Conservation (phyloP, 1,284 basidiomycete species). For the Peniophora sp. region DNA sequence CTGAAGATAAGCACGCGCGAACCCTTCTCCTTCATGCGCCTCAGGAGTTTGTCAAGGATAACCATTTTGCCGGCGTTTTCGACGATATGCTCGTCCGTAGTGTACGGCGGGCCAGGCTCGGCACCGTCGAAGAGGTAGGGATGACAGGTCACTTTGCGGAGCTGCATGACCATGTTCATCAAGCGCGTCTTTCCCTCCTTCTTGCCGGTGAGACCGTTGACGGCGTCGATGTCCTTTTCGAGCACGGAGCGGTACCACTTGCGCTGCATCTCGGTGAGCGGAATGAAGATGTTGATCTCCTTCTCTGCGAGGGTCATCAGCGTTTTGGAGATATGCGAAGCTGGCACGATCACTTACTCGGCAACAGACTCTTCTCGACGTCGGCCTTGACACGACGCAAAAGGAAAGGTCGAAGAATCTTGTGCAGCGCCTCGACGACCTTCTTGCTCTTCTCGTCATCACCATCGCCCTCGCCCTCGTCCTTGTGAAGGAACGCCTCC, state of each 20-base stretch:
- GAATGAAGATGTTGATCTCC: constrained; percentile 98
- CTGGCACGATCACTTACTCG: constrained; percentile 47
- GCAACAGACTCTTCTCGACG: constrained; percentile 93
- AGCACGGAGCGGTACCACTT: constrained; percentile 96
- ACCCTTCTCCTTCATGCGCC: constrained; percentile 86
- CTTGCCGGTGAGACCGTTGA: constrained; percentile 92
- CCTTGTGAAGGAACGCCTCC: constrained; percentile 75
- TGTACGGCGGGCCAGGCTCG: constrained; percentile 97
- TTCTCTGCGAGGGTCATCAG: constrained; percentile 57
- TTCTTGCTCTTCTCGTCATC: constrained; percentile 88
- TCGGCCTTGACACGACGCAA: constrained; percentile 94
- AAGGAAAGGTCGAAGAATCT: constrained; percentile 93
- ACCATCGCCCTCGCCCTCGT: constrained; percentile 61
- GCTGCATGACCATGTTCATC: constrained; percentile 99
- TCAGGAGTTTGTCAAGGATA: constrained; percentile 91
- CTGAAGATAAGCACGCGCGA: constrained; percentile 96
- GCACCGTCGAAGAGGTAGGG: constrained; percentile 86
- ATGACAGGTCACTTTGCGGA: constrained; percentile 80
- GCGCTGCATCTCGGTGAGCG: constrained; percentile 95
- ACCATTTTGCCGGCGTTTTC: constrained; percentile 97
- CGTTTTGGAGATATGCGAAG: not conserved
- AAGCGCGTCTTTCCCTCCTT: constrained; percentile 98
- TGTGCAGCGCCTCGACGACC: constrained; percentile 96
- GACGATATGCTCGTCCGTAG: constrained; percentile 95
- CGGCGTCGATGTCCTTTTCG: constrained; percentile 98